Conservation (phyloP, 2,329 filamentous ascomycete species). For the Lanzia echinophila region DNA sequence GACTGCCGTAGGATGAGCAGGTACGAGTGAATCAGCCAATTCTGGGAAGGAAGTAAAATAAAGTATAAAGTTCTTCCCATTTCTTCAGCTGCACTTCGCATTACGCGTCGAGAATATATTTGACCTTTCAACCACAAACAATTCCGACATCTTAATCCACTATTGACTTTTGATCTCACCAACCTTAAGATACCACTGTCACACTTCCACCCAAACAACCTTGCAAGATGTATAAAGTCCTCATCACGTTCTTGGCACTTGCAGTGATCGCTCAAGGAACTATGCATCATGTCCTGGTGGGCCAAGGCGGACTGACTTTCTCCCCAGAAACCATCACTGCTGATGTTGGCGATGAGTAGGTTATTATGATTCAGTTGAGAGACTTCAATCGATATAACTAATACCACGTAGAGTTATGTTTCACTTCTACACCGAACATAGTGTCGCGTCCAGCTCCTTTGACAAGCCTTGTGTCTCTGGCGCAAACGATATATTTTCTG, state of each 20-base stretch:
- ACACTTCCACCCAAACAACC: neutral
- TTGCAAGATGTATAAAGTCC: neutral
- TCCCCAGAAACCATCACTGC: constrained; percentile 60
- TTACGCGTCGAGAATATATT: too few species aligned
- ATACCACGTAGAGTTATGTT: neutral
- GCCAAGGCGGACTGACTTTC: constrained; percentile 51
- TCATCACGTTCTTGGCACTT: neutral
- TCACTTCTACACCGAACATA: constrained; percentile 55
- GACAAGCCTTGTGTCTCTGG: constrained; percentile 59
- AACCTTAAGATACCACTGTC: neutral
- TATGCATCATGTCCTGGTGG: constrained; percentile 57
- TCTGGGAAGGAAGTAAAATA: too few species aligned
- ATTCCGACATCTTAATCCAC: too few species aligned
- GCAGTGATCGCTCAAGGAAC: neutral
- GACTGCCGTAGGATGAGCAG: too few species aligned
- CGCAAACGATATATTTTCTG: constrained; percentile 55
- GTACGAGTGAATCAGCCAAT: too few species aligned
- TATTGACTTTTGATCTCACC: too few species aligned
- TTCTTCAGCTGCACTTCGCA: too few species aligned
- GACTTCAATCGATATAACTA: constrained; percentile 39
- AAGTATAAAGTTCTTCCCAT: too few species aligned
- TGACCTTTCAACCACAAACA: too few species aligned
- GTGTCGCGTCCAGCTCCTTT: constrained; percentile 72
- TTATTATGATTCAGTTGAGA: constrained; percentile 53
- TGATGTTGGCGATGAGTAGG: constrained; percentile 41